Evolutionary conservation across 805 yeast genomes (phyloP), one percentile per base, ranked within the genome.

Genomic region (Jamesozyma hellenica): DNA sequence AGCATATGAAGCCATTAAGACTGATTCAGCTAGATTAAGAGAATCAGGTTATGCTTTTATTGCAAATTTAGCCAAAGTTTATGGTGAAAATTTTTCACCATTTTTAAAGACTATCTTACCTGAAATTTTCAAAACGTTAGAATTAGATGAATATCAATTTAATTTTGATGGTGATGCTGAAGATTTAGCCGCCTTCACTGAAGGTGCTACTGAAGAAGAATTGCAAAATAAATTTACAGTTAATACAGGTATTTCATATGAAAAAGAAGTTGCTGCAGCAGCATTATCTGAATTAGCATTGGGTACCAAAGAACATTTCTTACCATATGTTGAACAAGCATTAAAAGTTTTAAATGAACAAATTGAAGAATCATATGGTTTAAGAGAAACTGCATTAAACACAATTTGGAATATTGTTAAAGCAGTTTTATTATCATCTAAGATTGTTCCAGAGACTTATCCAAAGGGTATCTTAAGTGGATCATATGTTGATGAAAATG

Each of bases 31-130:
- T 33, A 75, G 95, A 67, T 74, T 92, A 52, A 81, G 95, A 69
- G 99, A 92, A 66, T 76, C 95, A 41, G 95, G 95, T 35, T 90
- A 85, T 52, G 85, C 95, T 11, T 87, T 92, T 63, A 78, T 92
- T 64, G 79, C 94, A 41, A 84, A 84, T 65, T 76, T 90, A 79
- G 95, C 97, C 43, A 84, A 83, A 67, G 95, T 92, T 27, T 92
- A 90, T 66, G 94, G 92, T 45, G 77, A 77, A 55, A 92, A 86
- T 58, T 86, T 92, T 60, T 76, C 90, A 37, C 82, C 90, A 31
- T 87, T 85, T 71, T 72, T 92, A 60, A 81, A 77, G 43, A 77
- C 77, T 48, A 72, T 92, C 44, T 73, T 92, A 53, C 96, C 96
- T 27, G 82, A 79, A 60, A 77, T 92, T 44, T 77, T 80, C 67